phyloP scores from a whole-genome alignment of 768 basidiomycete species.

The Termitomyces sp. region DNA sequence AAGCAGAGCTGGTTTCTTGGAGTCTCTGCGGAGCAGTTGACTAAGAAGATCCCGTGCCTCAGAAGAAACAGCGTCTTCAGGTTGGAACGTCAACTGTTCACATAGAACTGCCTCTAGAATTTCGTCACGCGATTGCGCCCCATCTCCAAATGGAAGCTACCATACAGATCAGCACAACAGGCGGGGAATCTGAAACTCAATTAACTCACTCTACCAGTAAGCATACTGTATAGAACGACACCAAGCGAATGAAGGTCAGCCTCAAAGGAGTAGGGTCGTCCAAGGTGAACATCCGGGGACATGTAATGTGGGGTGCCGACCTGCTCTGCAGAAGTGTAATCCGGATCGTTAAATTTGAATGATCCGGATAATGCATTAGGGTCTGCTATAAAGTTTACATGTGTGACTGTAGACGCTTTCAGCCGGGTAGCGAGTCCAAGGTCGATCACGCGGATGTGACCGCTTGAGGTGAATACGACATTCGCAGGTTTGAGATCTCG shows the following conservation, averaged over 20 bases:
- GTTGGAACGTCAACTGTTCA: conserved; percentile 1
- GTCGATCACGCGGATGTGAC: conserved; percentile 9
- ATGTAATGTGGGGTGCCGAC: conserved; percentile 9
- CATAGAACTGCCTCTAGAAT: not conserved
- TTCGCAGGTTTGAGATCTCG: conserved; percentile 11
- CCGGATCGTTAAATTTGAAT: not conserved
- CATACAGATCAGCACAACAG: not conserved
- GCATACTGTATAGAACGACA: conserved; percentile 7
- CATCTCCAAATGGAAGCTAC: conserved; percentile 9
- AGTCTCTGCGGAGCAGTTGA: not conserved
- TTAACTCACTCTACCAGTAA: conserved; percentile 2
- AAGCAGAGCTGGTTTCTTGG: not conserved
- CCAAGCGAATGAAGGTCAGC: conserved; percentile 9
- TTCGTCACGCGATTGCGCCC: not conserved
- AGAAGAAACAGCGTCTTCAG: not conserved
- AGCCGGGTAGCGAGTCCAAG: conserved; percentile 7
- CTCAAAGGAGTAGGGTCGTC: conserved; percentile 4
- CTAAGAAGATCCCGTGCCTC: conserved; percentile 1
- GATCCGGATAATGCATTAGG: not conserved
- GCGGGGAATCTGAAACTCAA: not conserved
- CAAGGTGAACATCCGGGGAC: conserved; percentile 1
- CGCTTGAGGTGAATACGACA: conserved; percentile 1
- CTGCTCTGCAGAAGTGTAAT: not conserved
- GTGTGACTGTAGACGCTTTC: not conserved
- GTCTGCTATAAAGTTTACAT: not conserved